Evolutionary conservation across 2,329 filamentous ascomycete genomes (phyloP).

Genomic region (Neurospora crassa): DNA sequence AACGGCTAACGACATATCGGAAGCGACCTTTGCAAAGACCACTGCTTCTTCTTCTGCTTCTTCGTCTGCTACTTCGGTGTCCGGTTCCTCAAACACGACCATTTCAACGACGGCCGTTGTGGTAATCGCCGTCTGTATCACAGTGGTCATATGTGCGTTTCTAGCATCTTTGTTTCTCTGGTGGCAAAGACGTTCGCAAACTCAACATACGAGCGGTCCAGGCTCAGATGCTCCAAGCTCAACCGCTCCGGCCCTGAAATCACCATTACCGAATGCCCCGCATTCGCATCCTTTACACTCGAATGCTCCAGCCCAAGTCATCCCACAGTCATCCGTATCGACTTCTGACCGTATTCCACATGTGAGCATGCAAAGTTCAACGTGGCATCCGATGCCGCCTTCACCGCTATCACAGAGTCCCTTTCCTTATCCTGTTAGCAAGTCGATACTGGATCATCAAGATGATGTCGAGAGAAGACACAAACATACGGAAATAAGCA

Average conservation of each 20-base stretch:
- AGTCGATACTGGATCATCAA: neutral
- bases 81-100: neutral
- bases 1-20: neutral
- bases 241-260: neutral
- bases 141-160: neutral
- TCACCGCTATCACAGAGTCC: neutral
- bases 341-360: neutral
- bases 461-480: neutral
- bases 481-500: neutral
- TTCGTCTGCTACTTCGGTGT: neutral
- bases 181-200: neutral
- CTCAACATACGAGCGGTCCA: neutral
- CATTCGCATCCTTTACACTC: neutral
- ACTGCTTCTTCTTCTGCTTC: neutral
- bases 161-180: neutral
- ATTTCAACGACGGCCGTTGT: neutral
- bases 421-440: neutral
- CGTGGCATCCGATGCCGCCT: neutral
- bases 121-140: neutral
- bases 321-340: neutral
- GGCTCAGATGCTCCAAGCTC: neutral
- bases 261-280: neutral
- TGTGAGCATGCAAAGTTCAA: neutral
- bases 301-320: neutral
- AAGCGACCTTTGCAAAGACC: neutral